These are phyloP conservation scores for Globisporangium rhizosaccharum DNA, from an alignment of 352 stramenopile genomes.

Conservation along the genomic window DNA sequence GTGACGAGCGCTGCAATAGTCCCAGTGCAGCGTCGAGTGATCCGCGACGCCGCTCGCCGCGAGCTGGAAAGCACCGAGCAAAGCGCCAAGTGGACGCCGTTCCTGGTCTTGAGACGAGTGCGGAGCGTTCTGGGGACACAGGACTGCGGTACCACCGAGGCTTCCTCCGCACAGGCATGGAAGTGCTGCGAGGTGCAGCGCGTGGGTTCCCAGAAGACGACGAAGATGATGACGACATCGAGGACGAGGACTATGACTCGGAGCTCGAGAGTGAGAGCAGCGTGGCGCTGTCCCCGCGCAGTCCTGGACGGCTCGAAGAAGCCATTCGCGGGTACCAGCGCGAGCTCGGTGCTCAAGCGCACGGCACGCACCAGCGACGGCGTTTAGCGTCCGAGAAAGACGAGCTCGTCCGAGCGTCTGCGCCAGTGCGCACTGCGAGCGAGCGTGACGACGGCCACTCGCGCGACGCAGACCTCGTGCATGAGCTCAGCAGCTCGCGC, in stretches of 20 bases:
- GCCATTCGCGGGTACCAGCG: slow-evolving; percentile 31
- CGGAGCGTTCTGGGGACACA: slow-evolving; percentile 1
- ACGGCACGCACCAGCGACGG: background rate
- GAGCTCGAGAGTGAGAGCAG: background rate
- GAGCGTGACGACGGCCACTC: slow-evolving; percentile 11
- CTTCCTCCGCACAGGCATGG: slow-evolving; percentile 56
- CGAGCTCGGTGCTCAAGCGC: slow-evolving; percentile 8
- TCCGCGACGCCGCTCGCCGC: slow-evolving; percentile 3
- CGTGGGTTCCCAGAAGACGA: slow-evolving; percentile 10
- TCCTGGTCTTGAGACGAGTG: background rate
- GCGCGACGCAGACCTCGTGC: slow-evolving; percentile 19
- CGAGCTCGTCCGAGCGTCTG: slow-evolving; percentile 8
- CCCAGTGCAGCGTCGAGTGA: slow-evolving; percentile 3
- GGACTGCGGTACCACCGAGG: slow-evolving; percentile 38
- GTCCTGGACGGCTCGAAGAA: slow-evolving; percentile 26
- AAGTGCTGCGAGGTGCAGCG: slow-evolving; percentile 30
- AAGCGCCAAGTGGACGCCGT: background rate
- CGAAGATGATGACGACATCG: slow-evolving; percentile 9
- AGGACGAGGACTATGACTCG: background rate
- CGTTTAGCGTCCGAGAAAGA: slow-evolving; percentile 24
- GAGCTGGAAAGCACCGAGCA: background rate
- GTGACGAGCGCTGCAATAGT: slow-evolving; percentile 26
- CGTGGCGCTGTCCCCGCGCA: slow-evolving; percentile 14
- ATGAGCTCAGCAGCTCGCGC: slow-evolving; percentile 22
- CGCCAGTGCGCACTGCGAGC: background rate